Evolutionary conservation across 1,139 yeast species (phyloP).

Genomic region (Saccharomyces hybrid): DNA sequence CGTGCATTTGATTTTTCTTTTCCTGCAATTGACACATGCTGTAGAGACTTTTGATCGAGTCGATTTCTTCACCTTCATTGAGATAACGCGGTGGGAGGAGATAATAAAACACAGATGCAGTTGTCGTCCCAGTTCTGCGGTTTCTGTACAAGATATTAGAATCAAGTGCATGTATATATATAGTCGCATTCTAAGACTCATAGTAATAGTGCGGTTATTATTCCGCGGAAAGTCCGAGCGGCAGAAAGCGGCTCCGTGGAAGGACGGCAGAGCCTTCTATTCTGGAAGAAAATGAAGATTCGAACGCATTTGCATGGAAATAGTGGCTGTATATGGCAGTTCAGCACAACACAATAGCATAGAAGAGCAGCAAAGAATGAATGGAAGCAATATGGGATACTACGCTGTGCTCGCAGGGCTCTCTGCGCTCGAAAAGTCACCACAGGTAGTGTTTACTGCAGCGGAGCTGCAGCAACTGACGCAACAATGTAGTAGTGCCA

Average conservation of each 20-base stretch:
- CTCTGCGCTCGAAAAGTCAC: conserved; percentile 27
- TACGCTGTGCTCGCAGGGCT: conserved; percentile 28
- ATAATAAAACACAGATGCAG: background rate
- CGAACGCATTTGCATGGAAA: background rate
- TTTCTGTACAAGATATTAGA: no score
- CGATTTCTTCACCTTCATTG: background rate
- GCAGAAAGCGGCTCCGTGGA: background rate
- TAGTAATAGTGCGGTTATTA: background rate
- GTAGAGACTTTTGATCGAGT: conserved; percentile 31
- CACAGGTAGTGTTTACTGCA: conserved; percentile 21
- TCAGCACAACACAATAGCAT: background rate
- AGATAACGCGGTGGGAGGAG: background rate
- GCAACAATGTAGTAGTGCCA: conserved; percentile 7
- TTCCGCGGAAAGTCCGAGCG: background rate
- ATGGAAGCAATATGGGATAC: conserved; percentile 13
- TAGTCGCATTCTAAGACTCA: background rate
- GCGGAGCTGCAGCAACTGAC: conserved; percentile 24
- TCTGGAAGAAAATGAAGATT: background rate
- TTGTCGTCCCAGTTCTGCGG: background rate
- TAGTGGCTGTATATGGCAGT: background rate
- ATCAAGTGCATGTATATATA: background rate
- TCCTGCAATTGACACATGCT: conserved; percentile 57
- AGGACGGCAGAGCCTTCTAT: background rate
- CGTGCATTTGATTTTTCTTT: conserved; percentile 55
- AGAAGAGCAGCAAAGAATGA: background rate